Conservation (phyloP, 176 grass and related monocot species). For the Pharus latifolius region DNA sequence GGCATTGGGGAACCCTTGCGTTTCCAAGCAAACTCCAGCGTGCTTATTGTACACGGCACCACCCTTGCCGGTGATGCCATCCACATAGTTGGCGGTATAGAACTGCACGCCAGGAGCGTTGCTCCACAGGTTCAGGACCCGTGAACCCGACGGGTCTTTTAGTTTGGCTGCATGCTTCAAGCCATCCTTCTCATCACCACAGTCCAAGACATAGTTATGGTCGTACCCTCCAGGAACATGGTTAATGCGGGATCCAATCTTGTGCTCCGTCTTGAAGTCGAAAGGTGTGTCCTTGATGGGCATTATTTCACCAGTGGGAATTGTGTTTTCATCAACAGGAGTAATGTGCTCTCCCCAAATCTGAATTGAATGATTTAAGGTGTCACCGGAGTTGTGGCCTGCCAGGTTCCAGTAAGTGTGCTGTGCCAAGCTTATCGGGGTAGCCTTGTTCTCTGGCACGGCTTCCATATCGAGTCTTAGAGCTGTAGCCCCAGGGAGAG, state of each 20-base stretch:
- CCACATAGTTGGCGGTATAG: conserved; percentile 66
- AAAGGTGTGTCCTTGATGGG: conserved; percentile 49
- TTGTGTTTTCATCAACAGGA: conserved; percentile 50
- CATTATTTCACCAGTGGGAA: conserved; percentile 73
- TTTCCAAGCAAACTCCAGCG: conserved; percentile 76
- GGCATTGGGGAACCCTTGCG: conserved; percentile 90
- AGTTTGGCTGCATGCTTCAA: conserved; percentile 63
- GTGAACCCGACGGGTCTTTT: conserved; percentile 35
- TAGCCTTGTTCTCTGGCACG: conserved; percentile 46
- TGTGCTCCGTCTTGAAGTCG: conserved; percentile 48
- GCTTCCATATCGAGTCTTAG: conserved; percentile 88
- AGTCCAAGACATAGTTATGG: conserved; percentile 61
- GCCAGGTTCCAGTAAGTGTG: conserved; percentile 97
- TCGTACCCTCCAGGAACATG: conserved; percentile 50
- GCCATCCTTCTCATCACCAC: conserved; percentile 49
- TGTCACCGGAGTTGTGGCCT: conserved; percentile 68
- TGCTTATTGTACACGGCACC: conserved; percentile 53
- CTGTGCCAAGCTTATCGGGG: conserved; percentile 67
- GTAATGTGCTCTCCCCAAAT: conserved; percentile 67
- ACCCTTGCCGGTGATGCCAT: conserved; percentile 59
- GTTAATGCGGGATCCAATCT: conserved; percentile 43
- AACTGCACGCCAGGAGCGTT: conserved; percentile 80
- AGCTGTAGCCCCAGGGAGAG: conserved; percentile 39
- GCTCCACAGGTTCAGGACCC: conserved; percentile 57
- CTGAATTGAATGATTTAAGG: conserved; percentile 53